Evolutionary conservation across 345 rosid species (phyloP).

Genomic region (Citrus medica): DNA sequence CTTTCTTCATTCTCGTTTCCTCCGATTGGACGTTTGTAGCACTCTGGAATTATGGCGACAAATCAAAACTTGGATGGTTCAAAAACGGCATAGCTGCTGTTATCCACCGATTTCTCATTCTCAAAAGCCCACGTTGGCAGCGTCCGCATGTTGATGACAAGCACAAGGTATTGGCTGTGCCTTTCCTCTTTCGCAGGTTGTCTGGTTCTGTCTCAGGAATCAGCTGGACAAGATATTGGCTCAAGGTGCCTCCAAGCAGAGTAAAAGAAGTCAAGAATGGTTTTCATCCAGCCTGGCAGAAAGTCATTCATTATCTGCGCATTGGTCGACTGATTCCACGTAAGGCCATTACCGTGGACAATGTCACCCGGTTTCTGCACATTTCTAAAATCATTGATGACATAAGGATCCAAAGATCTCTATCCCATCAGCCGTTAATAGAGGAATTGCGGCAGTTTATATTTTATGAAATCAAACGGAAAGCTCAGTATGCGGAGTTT

Average conservation of each 20-base stretch:
- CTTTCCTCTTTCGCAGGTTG: background rate
- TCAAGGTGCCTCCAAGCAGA: too few relatives aligned
- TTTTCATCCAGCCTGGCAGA: background rate
- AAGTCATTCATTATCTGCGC: background rate
- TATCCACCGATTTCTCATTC: constrained; percentile 5
- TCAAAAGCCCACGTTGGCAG: constrained; percentile 4
- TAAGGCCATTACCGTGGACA: background rate
- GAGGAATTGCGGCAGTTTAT: background rate
- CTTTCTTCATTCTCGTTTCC: background rate
- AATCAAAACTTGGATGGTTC: background rate
- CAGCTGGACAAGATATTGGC: too few relatives aligned
- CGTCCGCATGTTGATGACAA: background rate
- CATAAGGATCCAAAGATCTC: background rate
- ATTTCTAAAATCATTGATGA: background rate
- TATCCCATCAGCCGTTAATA: background rate
- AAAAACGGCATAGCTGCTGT: background rate
- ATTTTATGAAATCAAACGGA: background rate
- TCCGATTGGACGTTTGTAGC: background rate
- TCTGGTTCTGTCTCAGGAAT: constrained; percentile 7
- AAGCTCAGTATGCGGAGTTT: background rate
- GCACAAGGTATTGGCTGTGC: background rate
- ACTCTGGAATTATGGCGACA: constrained; percentile 7
- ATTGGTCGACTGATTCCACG: background rate
- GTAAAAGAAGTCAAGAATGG: too few relatives aligned
- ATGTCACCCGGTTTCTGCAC: background rate